phyloP scores from a whole-genome alignment of 176 grass and related monocot genomes.

The Eleusine coracana region DNA sequence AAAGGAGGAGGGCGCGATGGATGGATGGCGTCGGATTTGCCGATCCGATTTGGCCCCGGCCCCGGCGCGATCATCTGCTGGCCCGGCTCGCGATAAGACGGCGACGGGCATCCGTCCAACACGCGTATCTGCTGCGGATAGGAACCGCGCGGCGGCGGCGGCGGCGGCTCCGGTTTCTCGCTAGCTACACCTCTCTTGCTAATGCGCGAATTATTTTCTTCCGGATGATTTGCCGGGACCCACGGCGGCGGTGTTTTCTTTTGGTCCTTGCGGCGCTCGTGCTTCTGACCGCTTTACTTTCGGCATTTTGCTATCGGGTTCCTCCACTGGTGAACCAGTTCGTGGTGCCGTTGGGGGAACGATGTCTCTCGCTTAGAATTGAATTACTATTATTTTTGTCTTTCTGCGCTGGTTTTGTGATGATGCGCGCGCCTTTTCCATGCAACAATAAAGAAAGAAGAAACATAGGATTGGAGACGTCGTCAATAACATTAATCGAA shows the following conservation, averaged over 20 bases:
- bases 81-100: conserved; percentile 48
- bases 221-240: neutral
- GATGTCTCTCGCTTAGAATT: neutral
- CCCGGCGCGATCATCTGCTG: neutral
- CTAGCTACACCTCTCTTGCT: too few species aligned
- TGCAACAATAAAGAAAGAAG: too few species aligned
- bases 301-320: neutral
- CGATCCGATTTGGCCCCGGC: neutral
- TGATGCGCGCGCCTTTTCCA: too few species aligned
- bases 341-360: neutral
- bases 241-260: neutral
- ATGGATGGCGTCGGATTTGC: conserved; percentile 13
- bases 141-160: neutral
- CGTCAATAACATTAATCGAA: neutral
- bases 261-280: neutral
- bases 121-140: conserved; percentile 37
- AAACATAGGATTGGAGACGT: too few species aligned
- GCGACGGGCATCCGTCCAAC: conserved; percentile 42
- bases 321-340: neutral
- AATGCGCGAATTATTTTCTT: neutral
- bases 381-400: too few species aligned
- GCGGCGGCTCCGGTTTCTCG: neutral
- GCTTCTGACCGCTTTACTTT: neutral
- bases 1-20: neutral
- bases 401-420: neutral